Conservation (phyloP, 768 basidiomycete genomes). For the Lentinula aciculospora region DNA sequence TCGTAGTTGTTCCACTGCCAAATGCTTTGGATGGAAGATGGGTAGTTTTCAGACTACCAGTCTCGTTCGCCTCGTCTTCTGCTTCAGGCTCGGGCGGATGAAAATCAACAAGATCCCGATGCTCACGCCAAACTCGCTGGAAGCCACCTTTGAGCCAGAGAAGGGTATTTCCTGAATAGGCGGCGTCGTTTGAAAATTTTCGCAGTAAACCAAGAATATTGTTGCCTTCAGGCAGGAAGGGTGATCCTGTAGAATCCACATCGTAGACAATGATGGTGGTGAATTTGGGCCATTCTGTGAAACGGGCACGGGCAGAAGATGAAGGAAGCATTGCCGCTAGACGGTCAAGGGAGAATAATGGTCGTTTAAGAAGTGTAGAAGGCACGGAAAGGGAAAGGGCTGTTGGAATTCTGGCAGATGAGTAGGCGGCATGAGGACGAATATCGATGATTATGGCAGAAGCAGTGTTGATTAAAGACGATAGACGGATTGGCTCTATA, state of each 20-base stretch:
- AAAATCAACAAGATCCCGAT: conserved; percentile 46
- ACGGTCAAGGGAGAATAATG: conserved; percentile 74
- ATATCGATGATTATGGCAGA: conserved; percentile 78
- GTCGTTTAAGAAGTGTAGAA: conserved; percentile 89
- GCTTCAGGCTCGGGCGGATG: conserved; percentile 42
- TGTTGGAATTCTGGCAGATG: conserved; percentile 54
- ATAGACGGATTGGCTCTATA: background rate
- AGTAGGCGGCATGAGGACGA: conserved; percentile 73
- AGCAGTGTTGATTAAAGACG: conserved; percentile 21
- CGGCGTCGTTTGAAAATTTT: conserved; percentile 54
- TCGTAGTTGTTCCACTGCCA: conserved; percentile 40
- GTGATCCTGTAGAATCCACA: conserved; percentile 49
- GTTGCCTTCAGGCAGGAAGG: conserved; percentile 48
- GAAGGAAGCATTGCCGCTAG: conserved; percentile 80
- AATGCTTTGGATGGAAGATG: conserved; percentile 64
- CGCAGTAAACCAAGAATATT: conserved; percentile 70
- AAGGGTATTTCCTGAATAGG: conserved; percentile 47
- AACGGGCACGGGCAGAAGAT: conserved; percentile 46
- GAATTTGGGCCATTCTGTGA: conserved; percentile 53
- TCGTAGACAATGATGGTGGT: conserved; percentile 80
- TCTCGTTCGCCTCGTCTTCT: conserved; percentile 32
- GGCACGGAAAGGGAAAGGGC: conserved; percentile 89
- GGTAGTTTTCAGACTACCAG: background rate
- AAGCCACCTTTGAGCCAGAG: conserved; percentile 84
- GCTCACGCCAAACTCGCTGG: conserved; percentile 56